Evolutionary conservation across 352 stramenopile genomes (phyloP), one percentile per base, ranked within the genome.

Genomic region (Hyphochytrium catenoides): DNA sequence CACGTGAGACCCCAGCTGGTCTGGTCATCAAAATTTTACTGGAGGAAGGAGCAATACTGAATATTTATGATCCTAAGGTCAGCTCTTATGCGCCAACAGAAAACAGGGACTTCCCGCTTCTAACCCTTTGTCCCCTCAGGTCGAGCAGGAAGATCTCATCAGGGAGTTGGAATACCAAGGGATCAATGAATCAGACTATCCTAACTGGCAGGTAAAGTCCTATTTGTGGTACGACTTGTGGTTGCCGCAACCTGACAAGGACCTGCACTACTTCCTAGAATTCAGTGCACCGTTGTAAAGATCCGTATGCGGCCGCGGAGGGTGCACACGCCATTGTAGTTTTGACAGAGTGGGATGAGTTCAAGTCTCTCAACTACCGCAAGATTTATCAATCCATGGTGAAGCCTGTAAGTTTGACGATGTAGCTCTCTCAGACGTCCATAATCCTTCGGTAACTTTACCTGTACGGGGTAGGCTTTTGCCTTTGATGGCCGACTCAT

Each of bases 291-390:
- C n/a, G n/a, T n/a, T n/a, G n/a, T 22, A 34, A 56, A 17, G 72
- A 94, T 50, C 59, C 76, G 26, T 95, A 95, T 52, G 66, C 77
- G 43, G 89, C 86, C 1, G 81, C 68, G 17, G 70, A 83, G 25
- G 81, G 86, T 41, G 64, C 83, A 11, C 85, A 95, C 46, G 85
- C 82, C 17, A 67, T 95, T 31, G 74, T 73, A 12, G 69, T 91
- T 22, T 63, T 98, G 40, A 99, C 93, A 3, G 93, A 99, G 63
- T 99, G 91, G 91, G 87, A 97, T 48, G 71, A 94, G 62, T 97
- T 98, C 65, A 95, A 94, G 64, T 71, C 63, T 8, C 72, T 95
- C 24, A 88, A 98, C 58, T 99, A 94, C 60, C 51, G 84, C 33
- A 62, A 59, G 17, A 92, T 98, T 48, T 96, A 95, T 51, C 56